A percentile compares a stretch with the other conserved stretches of the same genome.
Conservation (phyloP, 2,329 filamentous ascomycete genomes). For the Alternaria ethzedia region DNA sequence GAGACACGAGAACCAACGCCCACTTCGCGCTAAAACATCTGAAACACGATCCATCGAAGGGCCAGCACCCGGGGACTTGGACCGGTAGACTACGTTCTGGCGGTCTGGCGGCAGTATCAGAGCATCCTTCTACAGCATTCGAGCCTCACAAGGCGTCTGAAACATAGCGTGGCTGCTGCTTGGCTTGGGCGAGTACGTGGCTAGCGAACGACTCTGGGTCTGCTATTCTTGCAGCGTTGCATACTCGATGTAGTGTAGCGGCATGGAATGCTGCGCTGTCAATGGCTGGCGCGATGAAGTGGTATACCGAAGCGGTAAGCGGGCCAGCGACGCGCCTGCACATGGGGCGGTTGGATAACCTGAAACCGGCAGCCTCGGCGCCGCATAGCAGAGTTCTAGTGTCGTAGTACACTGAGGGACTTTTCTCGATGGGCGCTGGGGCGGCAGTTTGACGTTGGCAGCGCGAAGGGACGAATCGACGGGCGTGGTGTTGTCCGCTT, state of each 20-base stretch:
- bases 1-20: conserved; percentile 43
- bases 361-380: conserved; percentile 44
- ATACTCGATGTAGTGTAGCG: conserved; percentile 25
- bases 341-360: conserved; percentile 43
- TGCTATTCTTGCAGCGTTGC: conserved; percentile 33
- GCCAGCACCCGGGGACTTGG: conserved; percentile 29
- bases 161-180: conserved; percentile 38
- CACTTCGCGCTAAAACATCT: conserved; percentile 46
- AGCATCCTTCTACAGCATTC: conserved; percentile 31
- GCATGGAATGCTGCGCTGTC: conserved; percentile 19
- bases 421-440: conserved; percentile 17
- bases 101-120: conserved; percentile 40
- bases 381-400: conserved; percentile 15
- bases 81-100: conserved; percentile 21
- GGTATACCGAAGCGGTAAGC: conserved; percentile 31
- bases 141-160: conserved; percentile 42
- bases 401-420: conserved; percentile 10
- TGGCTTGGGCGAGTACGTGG: conserved; percentile 42
- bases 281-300: conserved; percentile 36
- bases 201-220: conserved; percentile 29
- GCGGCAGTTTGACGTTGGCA: conserved; percentile 44
- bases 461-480: conserved; percentile 37
- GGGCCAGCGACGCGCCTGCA: conserved; percentile 43
- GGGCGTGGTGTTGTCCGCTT: conserved; percentile 36
- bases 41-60: conserved; percentile 49